Evolutionary conservation across 106 monocot genomes (phyloP).

Genomic region (Agapanthus africanus): DNA sequence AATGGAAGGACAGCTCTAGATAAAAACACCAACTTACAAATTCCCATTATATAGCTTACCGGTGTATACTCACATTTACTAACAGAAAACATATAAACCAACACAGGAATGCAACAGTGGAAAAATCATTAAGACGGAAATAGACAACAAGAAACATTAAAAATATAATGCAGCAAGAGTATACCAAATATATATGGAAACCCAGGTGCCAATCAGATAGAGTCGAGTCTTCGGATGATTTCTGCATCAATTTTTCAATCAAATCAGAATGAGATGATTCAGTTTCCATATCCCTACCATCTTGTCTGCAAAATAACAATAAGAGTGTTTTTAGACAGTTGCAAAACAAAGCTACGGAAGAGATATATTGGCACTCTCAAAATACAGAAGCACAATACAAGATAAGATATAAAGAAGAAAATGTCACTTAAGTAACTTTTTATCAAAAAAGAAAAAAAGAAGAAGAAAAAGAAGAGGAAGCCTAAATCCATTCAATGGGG

Average conservation of each 20-base stretch:
- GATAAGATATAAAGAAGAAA: neutral
- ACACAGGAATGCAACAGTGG: too few relatives aligned
- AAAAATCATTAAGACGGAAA: too few relatives aligned
- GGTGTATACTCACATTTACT: too few relatives aligned
- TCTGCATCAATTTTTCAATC: conserved; percentile 33
- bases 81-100: too few relatives aligned
- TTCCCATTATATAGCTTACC: too few relatives aligned
- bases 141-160: too few relatives aligned
- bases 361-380: too few relatives aligned
- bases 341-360: too few relatives aligned
- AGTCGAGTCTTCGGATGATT: conserved; percentile 59
- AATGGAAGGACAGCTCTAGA: too few relatives aligned
- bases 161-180: neutral
- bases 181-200: conserved; percentile 91
- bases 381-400: neutral
- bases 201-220: conserved; percentile 78
- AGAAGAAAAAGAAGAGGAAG: neutral
- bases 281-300: conserved; percentile 39
- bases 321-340: neutral
- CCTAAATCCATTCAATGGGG: too few relatives aligned
- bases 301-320: conserved; percentile 50
- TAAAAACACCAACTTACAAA: too few relatives aligned
- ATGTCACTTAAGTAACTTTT: too few relatives aligned
- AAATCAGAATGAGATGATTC: conserved; percentile 49
- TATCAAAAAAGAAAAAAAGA: neutral